Base-by-base conservation (phyloP, 208 protist species). In the Lotmaria passim region DNA sequence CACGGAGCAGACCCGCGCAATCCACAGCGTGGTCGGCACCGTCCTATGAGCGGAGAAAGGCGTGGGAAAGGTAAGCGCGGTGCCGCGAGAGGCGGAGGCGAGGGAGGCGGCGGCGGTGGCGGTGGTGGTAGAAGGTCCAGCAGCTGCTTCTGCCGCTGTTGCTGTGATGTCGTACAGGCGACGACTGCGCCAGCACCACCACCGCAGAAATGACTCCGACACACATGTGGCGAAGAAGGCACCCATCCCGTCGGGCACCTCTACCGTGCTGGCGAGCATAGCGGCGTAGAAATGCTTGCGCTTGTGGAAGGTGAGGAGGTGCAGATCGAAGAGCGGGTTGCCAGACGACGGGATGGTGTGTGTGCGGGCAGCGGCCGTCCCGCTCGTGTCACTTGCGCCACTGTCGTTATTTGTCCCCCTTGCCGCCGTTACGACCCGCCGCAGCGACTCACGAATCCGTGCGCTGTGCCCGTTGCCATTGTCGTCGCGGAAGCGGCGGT, bases 261-360 rank as follows among this genome's bases (percentile, higher is more conserved):
- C 62, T 28, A 76, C 62, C n/a, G 70, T 70, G 55, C 56, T 76
- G 23, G 61, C 56, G 55, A 76, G 43, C 62, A 76, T 65, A 3
- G 70, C 61, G 8, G 46, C 36, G 34, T 76, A 76, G 26, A 76
- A 34, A 43, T 76, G 70, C 55, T 69, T 69, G 26, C 70, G 70
- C 30, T 43, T 63, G 26, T 21, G 30, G 62, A 66, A 76, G 38
- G 61, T 59, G 55, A 76, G 70, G 1, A 76, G 61, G 47, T 76
- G 70, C 26, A 76, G 30, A 34, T 76, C 70, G 38, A 76, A 76
- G 46, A 76, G 62, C 4, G 70, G 55, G 51, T 70, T 76, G 46
- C 55, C 50, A 7, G 70, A 76, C 17, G 70, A 76, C 15, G 70
- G 70, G 14, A 65, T 39, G 44, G 19, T 46, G 17, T 23, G 44